phyloP scores from a whole-genome alignment of 768 basidiomycete species.

The Naganishia randhawae region DNA sequence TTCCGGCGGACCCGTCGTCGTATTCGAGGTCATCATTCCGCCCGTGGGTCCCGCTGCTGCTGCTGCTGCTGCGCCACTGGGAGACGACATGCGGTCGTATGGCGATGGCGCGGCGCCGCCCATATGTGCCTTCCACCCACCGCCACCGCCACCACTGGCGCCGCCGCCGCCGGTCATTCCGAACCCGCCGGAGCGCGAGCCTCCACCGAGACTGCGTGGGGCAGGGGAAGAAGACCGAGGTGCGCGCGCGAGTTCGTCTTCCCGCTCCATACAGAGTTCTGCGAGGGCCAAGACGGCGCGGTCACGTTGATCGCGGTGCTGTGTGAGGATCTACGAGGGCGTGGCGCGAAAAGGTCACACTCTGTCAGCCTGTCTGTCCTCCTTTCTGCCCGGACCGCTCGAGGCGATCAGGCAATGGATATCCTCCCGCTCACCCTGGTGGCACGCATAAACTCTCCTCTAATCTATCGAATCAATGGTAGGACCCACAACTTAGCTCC shows the following conservation, averaged over 20 bases:
- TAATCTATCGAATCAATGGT: conserved; percentile 61
- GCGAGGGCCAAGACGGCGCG: conserved; percentile 76
- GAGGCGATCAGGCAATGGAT: background rate
- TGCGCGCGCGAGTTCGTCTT: conserved; percentile 53
- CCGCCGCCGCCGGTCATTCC: no score
- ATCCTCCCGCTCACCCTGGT: conserved; percentile 56
- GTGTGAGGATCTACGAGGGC: conserved; percentile 62
- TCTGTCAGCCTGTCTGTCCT: no score
- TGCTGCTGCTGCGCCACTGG: background rate
- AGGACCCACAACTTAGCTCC: background rate
- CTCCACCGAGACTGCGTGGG: conserved; percentile 31
- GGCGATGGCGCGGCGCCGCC: conserved; percentile 37
- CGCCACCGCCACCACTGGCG: no score
- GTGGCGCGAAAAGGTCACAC: no score
- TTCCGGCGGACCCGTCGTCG: conserved; percentile 19
- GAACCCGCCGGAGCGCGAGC: conserved; percentile 7
- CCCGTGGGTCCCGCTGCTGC: no score
- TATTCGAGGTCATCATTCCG: conserved; percentile 33
- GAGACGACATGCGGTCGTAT: conserved; percentile 39
- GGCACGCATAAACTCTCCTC: conserved; percentile 97
- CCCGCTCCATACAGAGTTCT: conserved; percentile 86
- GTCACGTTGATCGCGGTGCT: conserved; percentile 61
- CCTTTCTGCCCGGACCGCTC: background rate
- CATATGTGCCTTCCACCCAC: conserved; percentile 27
- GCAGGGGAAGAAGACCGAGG: conserved; percentile 49